Percentiles rank a stretch among this genome's conserved stretches.
Evolutionary conservation across 164 flowering plant species (phyloP).

Genomic region (Sextonia rubra): DNA sequence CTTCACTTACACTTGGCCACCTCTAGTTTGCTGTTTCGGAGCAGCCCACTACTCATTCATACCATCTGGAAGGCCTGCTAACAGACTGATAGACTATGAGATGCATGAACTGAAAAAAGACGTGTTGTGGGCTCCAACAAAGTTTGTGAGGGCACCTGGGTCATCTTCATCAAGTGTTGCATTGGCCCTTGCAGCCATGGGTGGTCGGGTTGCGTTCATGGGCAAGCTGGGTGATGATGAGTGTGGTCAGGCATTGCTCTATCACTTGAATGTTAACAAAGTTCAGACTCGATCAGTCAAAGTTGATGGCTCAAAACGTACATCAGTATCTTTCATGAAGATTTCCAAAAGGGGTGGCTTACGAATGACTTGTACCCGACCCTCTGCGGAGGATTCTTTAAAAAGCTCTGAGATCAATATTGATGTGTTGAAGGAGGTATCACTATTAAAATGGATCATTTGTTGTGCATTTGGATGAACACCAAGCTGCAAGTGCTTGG

Average conservation of each 20-base stretch:
- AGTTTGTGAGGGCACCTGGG: constrained; percentile 70
- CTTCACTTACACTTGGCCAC: constrained; percentile 79
- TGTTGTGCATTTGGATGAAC: background rate
- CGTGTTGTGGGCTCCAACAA: constrained; percentile 60
- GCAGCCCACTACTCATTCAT: constrained; percentile 80
- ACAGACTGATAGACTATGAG: constrained; percentile 71
- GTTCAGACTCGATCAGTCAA: constrained; percentile 74
- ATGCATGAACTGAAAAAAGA: constrained; percentile 63
- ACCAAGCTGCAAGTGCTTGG: background rate
- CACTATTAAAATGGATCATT: background rate
- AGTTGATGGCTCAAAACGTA: constrained; percentile 46
- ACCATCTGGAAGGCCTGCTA: constrained; percentile 83
- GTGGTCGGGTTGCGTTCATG: constrained; percentile 91
- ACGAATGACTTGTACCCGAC: constrained; percentile 46
- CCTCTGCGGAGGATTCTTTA: constrained; percentile 83
- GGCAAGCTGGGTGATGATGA: constrained; percentile 90
- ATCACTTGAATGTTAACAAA: constrained; percentile 52
- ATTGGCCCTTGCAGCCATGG: constrained; percentile 66
- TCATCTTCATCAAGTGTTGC: constrained; percentile 72
- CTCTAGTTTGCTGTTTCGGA: constrained; percentile 95
- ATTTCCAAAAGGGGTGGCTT: constrained; percentile 59
- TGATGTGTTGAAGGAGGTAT: constrained; percentile 87
- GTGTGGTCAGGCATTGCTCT: constrained; percentile 66
- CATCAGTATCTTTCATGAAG: constrained; percentile 56
- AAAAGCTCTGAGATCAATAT: constrained; percentile 76